These are phyloP conservation scores for Beta corolliflora DNA, from an alignment of 179 eudicot species.

Conservation along the genomic window DNA sequence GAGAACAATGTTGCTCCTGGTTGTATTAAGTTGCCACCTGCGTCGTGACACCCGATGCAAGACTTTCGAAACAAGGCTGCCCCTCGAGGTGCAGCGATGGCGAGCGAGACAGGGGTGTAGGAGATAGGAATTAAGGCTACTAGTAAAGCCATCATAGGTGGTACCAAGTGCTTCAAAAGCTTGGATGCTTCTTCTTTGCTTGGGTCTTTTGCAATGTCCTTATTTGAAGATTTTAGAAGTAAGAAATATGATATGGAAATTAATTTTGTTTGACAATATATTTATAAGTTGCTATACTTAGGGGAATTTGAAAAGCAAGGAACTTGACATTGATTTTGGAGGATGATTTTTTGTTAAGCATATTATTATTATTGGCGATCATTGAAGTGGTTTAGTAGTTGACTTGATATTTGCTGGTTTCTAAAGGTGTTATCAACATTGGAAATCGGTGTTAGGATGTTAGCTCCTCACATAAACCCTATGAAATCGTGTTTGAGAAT, in stretches of 20 bases:
- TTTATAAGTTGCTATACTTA: background rate
- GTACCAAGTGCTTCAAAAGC: slow-evolving; percentile 21
- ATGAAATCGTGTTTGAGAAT: too few relatives aligned
- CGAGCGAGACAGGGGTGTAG: slow-evolving; percentile 46
- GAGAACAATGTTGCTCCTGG: slow-evolving; percentile 89
- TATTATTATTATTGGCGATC: too few relatives aligned
- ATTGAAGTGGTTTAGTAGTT: too few relatives aligned
- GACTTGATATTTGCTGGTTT: too few relatives aligned
- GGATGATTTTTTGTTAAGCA: too few relatives aligned
- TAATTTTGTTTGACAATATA: background rate
- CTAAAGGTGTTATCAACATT: too few relatives aligned
- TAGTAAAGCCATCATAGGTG: slow-evolving; percentile 50
- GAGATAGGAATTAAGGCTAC: slow-evolving; percentile 50
- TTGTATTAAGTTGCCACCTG: slow-evolving; percentile 89
- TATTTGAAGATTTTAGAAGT: slow-evolving; percentile 6
- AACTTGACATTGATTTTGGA: too few relatives aligned
- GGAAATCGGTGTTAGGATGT: too few relatives aligned
- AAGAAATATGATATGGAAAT: slow-evolving; percentile 11
- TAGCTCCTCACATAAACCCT: too few relatives aligned
- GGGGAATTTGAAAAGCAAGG: too few relatives aligned
- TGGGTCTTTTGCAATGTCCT: slow-evolving; percentile 24
- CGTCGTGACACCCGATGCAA: slow-evolving; percentile 95
- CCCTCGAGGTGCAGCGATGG: slow-evolving; percentile 50
- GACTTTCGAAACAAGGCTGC: slow-evolving; percentile 55
- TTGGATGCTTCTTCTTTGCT: slow-evolving; percentile 22